A percentile compares a stretch with the other conserved stretches of the same genome.
Conservation (phyloP, 805 yeast genomes). For the Ascoidea tarda region DNA sequence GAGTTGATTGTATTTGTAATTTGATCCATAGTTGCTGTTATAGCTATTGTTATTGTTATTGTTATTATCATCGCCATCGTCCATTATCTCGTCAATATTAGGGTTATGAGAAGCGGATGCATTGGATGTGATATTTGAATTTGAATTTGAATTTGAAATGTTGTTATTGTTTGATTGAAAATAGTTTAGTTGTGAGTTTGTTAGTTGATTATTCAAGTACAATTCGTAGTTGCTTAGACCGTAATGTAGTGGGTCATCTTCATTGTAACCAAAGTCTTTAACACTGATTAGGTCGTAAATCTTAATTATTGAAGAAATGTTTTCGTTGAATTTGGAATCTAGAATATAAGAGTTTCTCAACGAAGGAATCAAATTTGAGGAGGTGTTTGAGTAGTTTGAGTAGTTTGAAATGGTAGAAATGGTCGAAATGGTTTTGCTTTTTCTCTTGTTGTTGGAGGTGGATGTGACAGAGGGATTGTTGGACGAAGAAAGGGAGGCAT, state of each 20-base stretch:
- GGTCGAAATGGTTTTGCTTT: not conserved
- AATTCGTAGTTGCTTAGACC: slow-evolving; percentile 30
- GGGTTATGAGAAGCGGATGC: too few relatives aligned
- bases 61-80: slow-evolving; percentile 5
- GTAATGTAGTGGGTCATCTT: slow-evolving; percentile 53
- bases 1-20: not conserved
- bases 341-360: not conserved
- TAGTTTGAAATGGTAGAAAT: not conserved
- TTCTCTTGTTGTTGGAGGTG: not conserved
- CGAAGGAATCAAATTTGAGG: not conserved
- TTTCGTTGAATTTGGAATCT: not conserved
- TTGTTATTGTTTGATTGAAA: slow-evolving; percentile 1
- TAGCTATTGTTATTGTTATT: not conserved
- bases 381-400: not conserved
- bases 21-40: too few relatives aligned
- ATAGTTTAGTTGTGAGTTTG: slow-evolving; percentile 4
- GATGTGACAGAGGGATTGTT: not conserved
- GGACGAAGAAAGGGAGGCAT: not conserved
- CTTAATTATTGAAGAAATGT: slow-evolving; percentile 8
- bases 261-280: slow-evolving; percentile 74
- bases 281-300: slow-evolving; percentile 30
- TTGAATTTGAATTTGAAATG: not conserved
- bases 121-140: not conserved
- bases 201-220: slow-evolving; percentile 8
- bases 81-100: not conserved